These are phyloP conservation scores for Solanum clarkiae DNA, from an alignment of 257 asterid genomes.

Conservation along the genomic window DNA sequence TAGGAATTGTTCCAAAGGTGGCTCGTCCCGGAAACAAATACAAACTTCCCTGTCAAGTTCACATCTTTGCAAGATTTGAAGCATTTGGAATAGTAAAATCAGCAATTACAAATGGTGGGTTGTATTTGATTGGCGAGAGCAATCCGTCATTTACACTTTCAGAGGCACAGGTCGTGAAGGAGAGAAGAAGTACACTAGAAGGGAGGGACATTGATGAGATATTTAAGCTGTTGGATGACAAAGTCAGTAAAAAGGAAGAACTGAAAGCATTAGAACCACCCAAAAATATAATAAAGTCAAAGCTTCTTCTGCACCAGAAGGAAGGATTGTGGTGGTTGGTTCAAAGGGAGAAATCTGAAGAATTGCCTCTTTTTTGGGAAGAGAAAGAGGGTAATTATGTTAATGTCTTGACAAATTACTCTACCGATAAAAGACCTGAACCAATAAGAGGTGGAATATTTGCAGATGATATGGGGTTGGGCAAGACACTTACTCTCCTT, in stretches of 20 bases:
- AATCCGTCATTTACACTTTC: conserved; percentile 36
- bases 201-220: conserved; percentile 68
- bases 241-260: conserved; percentile 27
- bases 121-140: conserved; percentile 36
- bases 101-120: conserved; percentile 33
- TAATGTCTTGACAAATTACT: conserved; percentile 56
- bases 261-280: conserved; percentile 65
- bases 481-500: conserved; percentile 72
- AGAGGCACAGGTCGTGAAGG: conserved; percentile 44
- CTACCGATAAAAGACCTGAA: conserved; percentile 45
- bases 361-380: conserved; percentile 82
- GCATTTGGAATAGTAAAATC: conserved; percentile 37
- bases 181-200: conserved; percentile 12
- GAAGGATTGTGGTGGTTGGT: conserved; percentile 75
- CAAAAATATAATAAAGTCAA: conserved; percentile 31
- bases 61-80: conserved; percentile 48
- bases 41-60: conserved; percentile 64
- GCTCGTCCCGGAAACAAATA: conserved; percentile 22
- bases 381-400: conserved; percentile 37
- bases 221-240: conserved; percentile 52
- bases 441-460: conserved; percentile 77
- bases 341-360: conserved; percentile 53
- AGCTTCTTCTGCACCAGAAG: conserved; percentile 66
- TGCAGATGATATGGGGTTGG: conserved; percentile 93
- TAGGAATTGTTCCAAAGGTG: conserved; percentile 72